These are phyloP conservation scores for Rhinocladiella similis DNA, from an alignment of 2,329 filamentous ascomycete species.

Conservation along the genomic window DNA sequence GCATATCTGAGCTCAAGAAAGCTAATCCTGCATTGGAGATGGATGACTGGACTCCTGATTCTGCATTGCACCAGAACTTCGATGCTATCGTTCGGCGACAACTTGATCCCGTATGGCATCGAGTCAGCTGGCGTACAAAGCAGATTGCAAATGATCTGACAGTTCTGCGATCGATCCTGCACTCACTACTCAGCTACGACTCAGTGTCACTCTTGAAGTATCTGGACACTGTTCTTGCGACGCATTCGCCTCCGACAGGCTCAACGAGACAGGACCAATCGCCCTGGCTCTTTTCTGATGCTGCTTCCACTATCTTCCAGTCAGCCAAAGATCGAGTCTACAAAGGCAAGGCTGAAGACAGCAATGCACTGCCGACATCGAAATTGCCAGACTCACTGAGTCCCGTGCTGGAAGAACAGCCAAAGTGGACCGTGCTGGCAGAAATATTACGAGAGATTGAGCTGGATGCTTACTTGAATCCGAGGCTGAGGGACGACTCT, in stretches of 20 bases:
- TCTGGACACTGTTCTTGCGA: constrained; percentile 88
- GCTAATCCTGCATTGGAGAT: constrained; percentile 86
- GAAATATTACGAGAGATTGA: constrained; percentile 94
- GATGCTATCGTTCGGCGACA: constrained; percentile 85
- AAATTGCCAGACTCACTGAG: constrained; percentile 63
- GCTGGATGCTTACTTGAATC: constrained; percentile 81
- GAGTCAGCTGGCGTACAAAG: constrained; percentile 89
- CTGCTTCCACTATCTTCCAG: constrained; percentile 90
- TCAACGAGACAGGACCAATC: constrained; percentile 86
- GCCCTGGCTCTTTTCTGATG: constrained; percentile 94
- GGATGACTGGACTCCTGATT: constrained; percentile 96
- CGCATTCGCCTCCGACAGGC: constrained; percentile 83
- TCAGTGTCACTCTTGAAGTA: constrained; percentile 89
- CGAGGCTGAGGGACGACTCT: constrained; percentile 73
- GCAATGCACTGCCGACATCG: constrained; percentile 50
- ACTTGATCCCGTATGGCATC: constrained; percentile 94
- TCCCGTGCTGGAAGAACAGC: constrained; percentile 87
- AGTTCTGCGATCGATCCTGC: constrained; percentile 78
- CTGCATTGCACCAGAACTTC: constrained; percentile 87
- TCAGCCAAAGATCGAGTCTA: constrained; percentile 88
- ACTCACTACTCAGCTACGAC: constrained; percentile 80
- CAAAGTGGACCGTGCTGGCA: constrained; percentile 88
- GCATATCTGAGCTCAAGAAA: constrained; percentile 91
- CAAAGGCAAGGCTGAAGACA: constrained; percentile 66
- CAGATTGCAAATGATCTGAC: constrained; percentile 91